These are phyloP conservation scores for Wallemia hederae DNA, from an alignment of 1,284 basidiomycete species.

Conservation along the genomic window DNA sequence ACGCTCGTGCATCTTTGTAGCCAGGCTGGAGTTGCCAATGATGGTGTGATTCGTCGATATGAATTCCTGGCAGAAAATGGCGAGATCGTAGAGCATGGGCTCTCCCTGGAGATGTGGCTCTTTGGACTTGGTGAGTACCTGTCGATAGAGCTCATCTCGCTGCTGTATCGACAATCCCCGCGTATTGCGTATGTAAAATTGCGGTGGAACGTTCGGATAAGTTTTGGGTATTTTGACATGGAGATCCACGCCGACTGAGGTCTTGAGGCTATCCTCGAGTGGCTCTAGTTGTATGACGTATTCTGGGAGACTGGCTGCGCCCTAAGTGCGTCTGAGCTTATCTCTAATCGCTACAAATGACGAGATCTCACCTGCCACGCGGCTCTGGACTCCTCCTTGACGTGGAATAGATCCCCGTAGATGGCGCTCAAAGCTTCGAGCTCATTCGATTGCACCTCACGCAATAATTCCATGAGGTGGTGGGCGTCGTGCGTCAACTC, in stretches of 20 bases:
- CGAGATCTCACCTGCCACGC: not conserved
- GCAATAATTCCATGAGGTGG: not conserved
- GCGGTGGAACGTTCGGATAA: not conserved
- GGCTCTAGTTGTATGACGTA: not conserved
- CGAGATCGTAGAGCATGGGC: constrained; percentile 15
- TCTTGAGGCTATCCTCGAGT: not conserved
- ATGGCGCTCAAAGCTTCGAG: constrained; percentile 7
- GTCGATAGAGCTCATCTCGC: not conserved
- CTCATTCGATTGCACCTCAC: constrained; percentile 7
- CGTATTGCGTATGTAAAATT: not conserved
- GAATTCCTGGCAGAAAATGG: not conserved
- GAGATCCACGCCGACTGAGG: not conserved
- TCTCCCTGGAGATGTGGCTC: constrained; percentile 11
- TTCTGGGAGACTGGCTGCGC: not conserved
- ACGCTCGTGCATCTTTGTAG: not conserved
- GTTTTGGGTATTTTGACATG: not conserved
- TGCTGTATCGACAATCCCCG: not conserved
- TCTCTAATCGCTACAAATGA: not conserved
- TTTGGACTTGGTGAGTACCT: constrained; percentile 6
- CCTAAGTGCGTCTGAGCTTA: not conserved
- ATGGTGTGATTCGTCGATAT: not conserved
- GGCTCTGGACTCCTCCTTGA: not conserved
- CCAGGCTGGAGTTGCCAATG: not conserved
- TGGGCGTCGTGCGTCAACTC: too few relatives aligned
- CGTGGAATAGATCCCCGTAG: not conserved